Evolutionary conservation across 495 filamentous ascomycete genomes (phyloP).

Genomic region (Neurospora sp.): DNA sequence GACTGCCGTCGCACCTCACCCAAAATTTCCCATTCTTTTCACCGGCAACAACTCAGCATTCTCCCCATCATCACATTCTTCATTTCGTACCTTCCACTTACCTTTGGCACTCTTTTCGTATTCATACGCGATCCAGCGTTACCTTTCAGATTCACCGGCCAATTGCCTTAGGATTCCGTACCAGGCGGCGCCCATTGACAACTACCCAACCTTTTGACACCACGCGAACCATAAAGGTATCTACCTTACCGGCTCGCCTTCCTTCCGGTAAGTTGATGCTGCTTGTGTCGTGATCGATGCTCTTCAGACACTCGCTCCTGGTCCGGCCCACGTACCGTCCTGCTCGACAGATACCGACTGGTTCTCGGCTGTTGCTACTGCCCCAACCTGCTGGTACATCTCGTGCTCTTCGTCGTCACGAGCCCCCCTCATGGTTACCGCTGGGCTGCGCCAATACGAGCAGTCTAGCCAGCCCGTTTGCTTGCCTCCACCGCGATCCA

Average conservation of each 20-base stretch:
- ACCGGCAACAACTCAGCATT: constrained; percentile 19
- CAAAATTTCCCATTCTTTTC: constrained; percentile 24
- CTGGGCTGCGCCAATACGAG: not conserved
- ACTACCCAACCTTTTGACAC: not conserved
- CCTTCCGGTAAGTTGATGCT: constrained; percentile 16
- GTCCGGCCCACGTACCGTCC: not conserved
- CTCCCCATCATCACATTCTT: constrained; percentile 10
- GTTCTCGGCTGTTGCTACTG: not conserved
- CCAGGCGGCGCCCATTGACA: constrained; percentile 12
- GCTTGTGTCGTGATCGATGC: not conserved
- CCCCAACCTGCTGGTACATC: not conserved
- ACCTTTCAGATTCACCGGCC: constrained; percentile 14
- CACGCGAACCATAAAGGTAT: constrained; percentile 11
- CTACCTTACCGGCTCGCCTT: constrained; percentile 6
- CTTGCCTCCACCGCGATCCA: not conserved
- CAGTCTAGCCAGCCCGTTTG: not conserved
- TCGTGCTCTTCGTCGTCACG: not conserved
- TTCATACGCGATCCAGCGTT: constrained; percentile 26
- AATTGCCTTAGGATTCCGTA: constrained; percentile 10
- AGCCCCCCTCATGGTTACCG: not conserved
- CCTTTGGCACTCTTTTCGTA: constrained; percentile 24
- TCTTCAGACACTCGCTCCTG: not conserved
- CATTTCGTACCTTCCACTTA: constrained; percentile 18
- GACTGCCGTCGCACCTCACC: constrained; percentile 16
- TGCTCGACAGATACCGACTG: not conserved